These are phyloP conservation scores for Trichoderma oligosporum DNA, from an alignment of 2,329 filamentous ascomycete species.

Conservation along the genomic window DNA sequence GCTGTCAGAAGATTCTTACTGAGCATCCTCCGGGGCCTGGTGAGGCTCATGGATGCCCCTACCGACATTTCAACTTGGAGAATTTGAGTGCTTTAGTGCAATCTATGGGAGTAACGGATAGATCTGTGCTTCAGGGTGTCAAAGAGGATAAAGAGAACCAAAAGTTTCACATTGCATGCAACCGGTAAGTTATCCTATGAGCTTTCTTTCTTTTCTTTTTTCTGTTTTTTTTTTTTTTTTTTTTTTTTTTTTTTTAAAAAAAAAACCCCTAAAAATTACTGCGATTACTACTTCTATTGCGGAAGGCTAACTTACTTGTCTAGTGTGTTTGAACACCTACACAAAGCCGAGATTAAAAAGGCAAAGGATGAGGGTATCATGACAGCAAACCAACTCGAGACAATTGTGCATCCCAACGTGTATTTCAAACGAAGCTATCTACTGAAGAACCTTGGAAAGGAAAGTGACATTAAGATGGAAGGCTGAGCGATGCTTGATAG, in stretches of 20 bases:
- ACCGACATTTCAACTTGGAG: constrained; percentile 84
- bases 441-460: constrained; percentile 70
- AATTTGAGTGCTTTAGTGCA: constrained; percentile 77
- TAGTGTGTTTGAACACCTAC: constrained; percentile 81
- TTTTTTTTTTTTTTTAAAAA: too few relatives aligned
- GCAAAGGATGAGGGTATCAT: constrained; percentile 71
- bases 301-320: neutral
- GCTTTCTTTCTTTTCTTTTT: neutral
- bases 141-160: constrained; percentile 85
- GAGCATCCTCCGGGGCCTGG: constrained; percentile 83
- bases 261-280: too few relatives aligned
- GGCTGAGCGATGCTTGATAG: constrained; percentile 23
- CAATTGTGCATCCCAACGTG: constrained; percentile 94
- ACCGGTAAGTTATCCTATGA: constrained; percentile 55
- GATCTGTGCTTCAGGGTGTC: constrained; percentile 72
- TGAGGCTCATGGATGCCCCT: constrained; percentile 93
- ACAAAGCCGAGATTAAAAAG: constrained; percentile 73
- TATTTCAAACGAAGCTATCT: constrained; percentile 95
- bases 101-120: constrained; percentile 73
- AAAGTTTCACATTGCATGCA: constrained; percentile 93
- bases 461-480: constrained; percentile 56
- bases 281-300: neutral
- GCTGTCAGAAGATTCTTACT: constrained; percentile 90
- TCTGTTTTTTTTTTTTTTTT: too few relatives aligned
- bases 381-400: constrained; percentile 77